Conservation (phyloP, 176 grass and related monocot genomes). For the Saccharum officinarum region DNA sequence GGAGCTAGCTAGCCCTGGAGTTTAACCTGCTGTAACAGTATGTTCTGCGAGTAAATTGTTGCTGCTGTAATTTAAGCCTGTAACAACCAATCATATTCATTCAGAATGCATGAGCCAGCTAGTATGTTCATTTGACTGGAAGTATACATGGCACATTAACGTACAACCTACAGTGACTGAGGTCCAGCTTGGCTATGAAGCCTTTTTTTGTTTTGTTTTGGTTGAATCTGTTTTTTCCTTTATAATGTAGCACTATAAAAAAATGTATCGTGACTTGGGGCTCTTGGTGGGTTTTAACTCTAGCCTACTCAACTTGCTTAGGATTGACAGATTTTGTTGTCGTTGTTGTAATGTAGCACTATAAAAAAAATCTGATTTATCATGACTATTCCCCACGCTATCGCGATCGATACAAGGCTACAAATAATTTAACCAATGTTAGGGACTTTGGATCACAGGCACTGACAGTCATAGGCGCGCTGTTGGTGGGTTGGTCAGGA, state of each 20-base stretch:
- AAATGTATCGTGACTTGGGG: too few species aligned
- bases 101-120: neutral
- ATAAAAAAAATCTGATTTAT: neutral
- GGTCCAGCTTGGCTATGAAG: neutral
- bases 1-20: too few species aligned
- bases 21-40: neutral
- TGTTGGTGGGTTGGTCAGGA: too few species aligned
- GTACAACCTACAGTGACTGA: neutral
- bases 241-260: neutral
- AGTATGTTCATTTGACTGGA: neutral
- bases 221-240: neutral
- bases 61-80: neutral
- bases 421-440: neutral
- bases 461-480: neutral
- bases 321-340: too few species aligned
- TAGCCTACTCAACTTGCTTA: too few species aligned
- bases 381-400: neutral
- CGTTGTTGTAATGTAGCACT: neutral
- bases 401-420: neutral
- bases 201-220: neutral
- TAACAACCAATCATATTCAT: neutral
- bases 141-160: neutral
- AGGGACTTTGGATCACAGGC: too few species aligned
- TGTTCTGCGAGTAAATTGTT: neutral
- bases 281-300: too few species aligned